Evolutionary conservation across 805 yeast species (phyloP).

Genomic region (Hanseniaspora guilliermondii): DNA sequence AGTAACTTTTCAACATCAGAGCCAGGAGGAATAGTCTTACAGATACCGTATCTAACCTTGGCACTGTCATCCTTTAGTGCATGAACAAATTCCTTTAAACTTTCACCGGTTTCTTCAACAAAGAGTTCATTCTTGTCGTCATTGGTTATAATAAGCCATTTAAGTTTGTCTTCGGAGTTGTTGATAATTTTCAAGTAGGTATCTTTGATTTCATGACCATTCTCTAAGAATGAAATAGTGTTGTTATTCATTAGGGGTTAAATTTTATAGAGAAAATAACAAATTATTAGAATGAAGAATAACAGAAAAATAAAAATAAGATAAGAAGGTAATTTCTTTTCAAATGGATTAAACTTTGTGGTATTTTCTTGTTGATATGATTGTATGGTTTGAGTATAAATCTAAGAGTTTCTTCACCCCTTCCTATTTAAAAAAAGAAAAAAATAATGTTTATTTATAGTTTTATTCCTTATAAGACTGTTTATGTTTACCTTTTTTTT

Average conservation of each 20-base stretch:
- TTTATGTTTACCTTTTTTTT: not conserved
- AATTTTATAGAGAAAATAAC: not conserved
- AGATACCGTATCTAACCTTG: slow-evolving; percentile 78
- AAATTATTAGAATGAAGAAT: not conserved
- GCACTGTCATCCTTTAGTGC: slow-evolving; percentile 62
- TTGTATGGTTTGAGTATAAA: too few relatives aligned
- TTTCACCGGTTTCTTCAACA: slow-evolving; percentile 41
- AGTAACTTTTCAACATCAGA: slow-evolving; percentile 77
- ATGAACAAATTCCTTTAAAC: slow-evolving; percentile 62
- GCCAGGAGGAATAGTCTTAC: slow-evolving; percentile 80
- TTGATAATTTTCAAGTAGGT: slow-evolving; percentile 68
- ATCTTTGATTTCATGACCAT: slow-evolving; percentile 62
- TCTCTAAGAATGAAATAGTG: slow-evolving; percentile 46
- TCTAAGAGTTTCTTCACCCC: too few relatives aligned
- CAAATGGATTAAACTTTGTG: too few relatives aligned
- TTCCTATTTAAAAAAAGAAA: too few relatives aligned
- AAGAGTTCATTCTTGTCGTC: slow-evolving; percentile 37
- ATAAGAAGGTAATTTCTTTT: too few relatives aligned
- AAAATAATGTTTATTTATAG: too few relatives aligned
- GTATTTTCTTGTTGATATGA: too few relatives aligned
- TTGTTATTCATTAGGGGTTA: slow-evolving; percentile 28
- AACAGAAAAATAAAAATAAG: too few relatives aligned
- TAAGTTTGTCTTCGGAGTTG: slow-evolving; percentile 48
- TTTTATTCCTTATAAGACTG: too few relatives aligned
- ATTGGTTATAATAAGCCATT: slow-evolving; percentile 76